Evolutionary conservation across 768 basidiomycete species (phyloP).

Genomic region (Melanogaster broomeanus): DNA sequence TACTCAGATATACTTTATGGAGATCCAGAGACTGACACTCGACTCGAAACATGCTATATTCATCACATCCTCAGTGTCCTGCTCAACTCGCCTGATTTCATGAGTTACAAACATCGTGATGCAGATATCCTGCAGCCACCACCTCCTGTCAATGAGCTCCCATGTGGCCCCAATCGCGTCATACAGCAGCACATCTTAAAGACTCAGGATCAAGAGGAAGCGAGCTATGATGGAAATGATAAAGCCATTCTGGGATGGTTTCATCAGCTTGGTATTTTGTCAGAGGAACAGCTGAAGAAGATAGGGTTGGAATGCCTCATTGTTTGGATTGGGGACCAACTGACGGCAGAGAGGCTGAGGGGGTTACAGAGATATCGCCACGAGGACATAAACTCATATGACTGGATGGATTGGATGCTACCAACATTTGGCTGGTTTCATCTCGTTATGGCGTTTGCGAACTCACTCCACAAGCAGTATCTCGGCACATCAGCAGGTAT

Average conservation of each 20-base stretch:
- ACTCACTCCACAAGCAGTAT: constrained; percentile 42
- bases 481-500: constrained; percentile 25
- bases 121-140: constrained; percentile 20
- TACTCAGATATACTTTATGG: background rate
- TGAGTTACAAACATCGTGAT: constrained; percentile 22
- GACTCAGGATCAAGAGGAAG: background rate
- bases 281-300: constrained; percentile 15
- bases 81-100: constrained; percentile 25
- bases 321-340: constrained; percentile 35
- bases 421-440: constrained; percentile 43
- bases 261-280: constrained; percentile 25
- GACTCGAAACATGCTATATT: background rate
- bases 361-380: constrained; percentile 33
- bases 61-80: constrained; percentile 29
- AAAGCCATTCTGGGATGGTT: constrained; percentile 3
- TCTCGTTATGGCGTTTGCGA: constrained; percentile 36
- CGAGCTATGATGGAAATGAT: no score
- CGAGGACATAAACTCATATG: constrained; percentile 39
- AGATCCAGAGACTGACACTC: background rate
- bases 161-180: constrained; percentile 26
- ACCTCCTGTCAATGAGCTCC: constrained; percentile 27
- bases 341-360: constrained; percentile 41
- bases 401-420: constrained; percentile 37
- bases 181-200: constrained; percentile 27
- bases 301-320: constrained; percentile 22